phyloP scores from a whole-genome alignment of 179 eudicot genomes.

The Camellia oleifera region DNA sequence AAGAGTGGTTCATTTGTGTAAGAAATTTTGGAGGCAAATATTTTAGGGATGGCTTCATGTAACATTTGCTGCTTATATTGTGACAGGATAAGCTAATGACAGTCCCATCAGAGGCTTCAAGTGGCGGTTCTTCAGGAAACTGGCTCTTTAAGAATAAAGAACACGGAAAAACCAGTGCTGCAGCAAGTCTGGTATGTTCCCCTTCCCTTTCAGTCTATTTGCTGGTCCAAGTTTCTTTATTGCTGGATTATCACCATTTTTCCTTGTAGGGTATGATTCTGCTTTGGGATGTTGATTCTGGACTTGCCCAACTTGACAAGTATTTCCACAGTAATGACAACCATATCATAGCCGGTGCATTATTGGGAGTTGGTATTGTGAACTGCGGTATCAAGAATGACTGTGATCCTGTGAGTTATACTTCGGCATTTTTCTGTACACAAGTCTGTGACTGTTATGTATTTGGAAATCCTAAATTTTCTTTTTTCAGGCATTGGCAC shows the following conservation, averaged over 20 bases:
- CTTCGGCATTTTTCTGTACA: not conserved
- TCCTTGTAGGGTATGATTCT: constrained; percentile 80
- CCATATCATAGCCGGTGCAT: constrained; percentile 87
- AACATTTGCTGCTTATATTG: not conserved
- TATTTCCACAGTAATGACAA: constrained; percentile 84
- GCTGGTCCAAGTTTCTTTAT: not conserved
- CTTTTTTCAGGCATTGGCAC: constrained; percentile 69
- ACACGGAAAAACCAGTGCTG: constrained; percentile 95
- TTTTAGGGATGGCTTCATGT: not conserved
- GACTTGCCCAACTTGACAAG: constrained; percentile 94
- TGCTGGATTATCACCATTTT: constrained; percentile 10
- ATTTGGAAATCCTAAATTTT: not conserved
- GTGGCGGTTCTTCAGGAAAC: constrained; percentile 70
- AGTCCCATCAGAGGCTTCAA: constrained; percentile 53
- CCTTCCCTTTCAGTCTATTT: not conserved
- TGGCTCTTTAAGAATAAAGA: constrained; percentile 98
- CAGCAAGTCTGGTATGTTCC: constrained; percentile 84
- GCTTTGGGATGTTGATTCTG: constrained; percentile 98
- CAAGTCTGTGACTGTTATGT: not conserved
- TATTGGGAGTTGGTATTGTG: constrained; percentile 93
- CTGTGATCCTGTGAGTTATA: constrained; percentile 79
- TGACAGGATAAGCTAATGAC: constrained; percentile 25
- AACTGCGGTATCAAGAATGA: constrained; percentile 82
- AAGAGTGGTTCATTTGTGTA: not conserved
- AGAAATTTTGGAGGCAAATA: not conserved